Evolutionary conservation across 805 yeast genomes (phyloP), one percentile per base, ranked within the genome.

Genomic region (Monosporozyma yasuniensis): DNA sequence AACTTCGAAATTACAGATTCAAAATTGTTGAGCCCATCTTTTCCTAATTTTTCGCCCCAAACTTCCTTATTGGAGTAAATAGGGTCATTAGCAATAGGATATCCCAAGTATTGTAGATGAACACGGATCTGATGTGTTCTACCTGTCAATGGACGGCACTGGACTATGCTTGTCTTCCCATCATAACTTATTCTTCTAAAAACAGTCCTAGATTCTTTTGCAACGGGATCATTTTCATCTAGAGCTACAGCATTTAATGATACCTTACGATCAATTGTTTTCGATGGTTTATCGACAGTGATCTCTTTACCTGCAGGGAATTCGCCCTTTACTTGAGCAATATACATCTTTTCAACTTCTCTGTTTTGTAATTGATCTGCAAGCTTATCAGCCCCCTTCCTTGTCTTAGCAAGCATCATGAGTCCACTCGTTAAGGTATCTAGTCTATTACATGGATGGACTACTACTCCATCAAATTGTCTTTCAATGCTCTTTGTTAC

Each of bases 91-190:
- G 86, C 88, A 44, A 91, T 91, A 0, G 98, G 96, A 61, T 72
- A 77, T 0, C 97, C 97, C n/a, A 93, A 58, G 56, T 74, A 84
- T 66, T 90, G 96, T 50, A 93, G 68, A 69, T 93, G 99, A 0
- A 93, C 96, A 52, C 99, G 72, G 47, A 93, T 89, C 64, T 91
- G 99, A 65, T 91, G 99, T 0, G 97, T 88, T 61, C 99, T 74
- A 0, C 99, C 99, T 0, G 99, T 91, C 16, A 77, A 69, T 1
- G 99, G 99, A 55, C 72, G 76, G 66, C 98, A 91, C 52, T 80
- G 73, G 3, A 93, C 96, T 25, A 93, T 74, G 79, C 65, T 65
- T 18, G 59, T 72, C 57, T 74, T 61, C 1, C 84, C 78, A 66
- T 90, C 87, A 60, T 75, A 86, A n/a, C 85, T 75, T 0, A 85